Base-by-base conservation (phyloP, 305 asterid genomes). In the Fraxinus velutina region DNA sequence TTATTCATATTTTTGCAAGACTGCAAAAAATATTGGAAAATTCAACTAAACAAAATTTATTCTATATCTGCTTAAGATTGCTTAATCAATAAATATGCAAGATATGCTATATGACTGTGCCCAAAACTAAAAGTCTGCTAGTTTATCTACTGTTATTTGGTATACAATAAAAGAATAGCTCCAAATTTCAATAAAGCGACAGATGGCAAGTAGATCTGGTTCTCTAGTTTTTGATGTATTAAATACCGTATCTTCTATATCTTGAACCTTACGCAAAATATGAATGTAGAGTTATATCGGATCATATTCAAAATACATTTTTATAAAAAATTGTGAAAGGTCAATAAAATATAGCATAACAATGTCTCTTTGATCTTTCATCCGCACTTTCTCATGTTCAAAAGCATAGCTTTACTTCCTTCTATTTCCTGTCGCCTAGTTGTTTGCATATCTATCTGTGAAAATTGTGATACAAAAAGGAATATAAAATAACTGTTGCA, bases 371-470 rank as follows among this genome's bases (percentile, higher is more conserved):
- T 47, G 44, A 64, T 32, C 75, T 32, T 70, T 68, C 79, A 78
- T 73, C 73, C 80, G 24, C 29, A 24, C 42, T 83, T 79, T 13
- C 74, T 68, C 6, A 37, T 68, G 37, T 68, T 32, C 62, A 64
- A 77, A 21, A 55, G 33, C 75, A 34, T 66, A 34, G 62, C 71
- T 75, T 78, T 78, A 68, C 52, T 85, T 24, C 7, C 55, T 50
- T 70, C 82, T 55, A 30, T 76, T 74, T 9, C 66, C 13, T 12
- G 57, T 55, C 24, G 17, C 47, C 73, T 80, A 52, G 30, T 17
- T 64, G 7, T n/a, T 24, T 73, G 77, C 17, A 9, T 15, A n/a
- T 22, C 4, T 30, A 30, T 27, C 75, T 70, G 44, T 29, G 75
- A 6, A 24, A 68, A 68, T 66, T 12, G 74, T 68, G 74, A 68